Evolutionary conservation across 257 asterid species (phyloP), one percentile per base, ranked within the genome.

Genomic region (Solanum megistacrolobum): DNA sequence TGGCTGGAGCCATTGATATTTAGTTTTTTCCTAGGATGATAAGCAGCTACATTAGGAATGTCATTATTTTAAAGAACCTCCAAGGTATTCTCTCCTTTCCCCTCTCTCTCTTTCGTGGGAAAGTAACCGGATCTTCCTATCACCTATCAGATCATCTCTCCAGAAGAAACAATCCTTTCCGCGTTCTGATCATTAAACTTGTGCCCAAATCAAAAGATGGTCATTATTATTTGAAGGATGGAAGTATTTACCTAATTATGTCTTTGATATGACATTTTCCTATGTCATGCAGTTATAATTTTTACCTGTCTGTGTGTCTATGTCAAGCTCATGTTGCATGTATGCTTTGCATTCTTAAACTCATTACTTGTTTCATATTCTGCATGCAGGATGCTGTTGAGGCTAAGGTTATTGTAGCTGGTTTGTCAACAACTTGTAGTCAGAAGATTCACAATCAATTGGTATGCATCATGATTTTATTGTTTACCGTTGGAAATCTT

Each of bases 381-480:
- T 48, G 71, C 65, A 25, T 27, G 88, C 96, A 97, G 99, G 99
- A 94, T 91, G 90, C 92, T 38, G 91, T 97, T 86, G 96, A 95
- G n/a, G 96, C 94, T 88, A 92, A 90, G 92, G 72, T 96, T 88
- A 83, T 97, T 58, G 95, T 97, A 38, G 98, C 99, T 83, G 99
- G 98, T 89, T 91, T 93, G 88, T 97, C 99, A 86, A 94, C 95
- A 90, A 94, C 99, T 38, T 97, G 99, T 87, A 97, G 99, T 92
- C 99, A 97, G 98, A 97, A 97, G 95, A 96, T 97, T 93, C 99
- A 97, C 90, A 97, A 97, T 88, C 99, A 97, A 91, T 89, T 97
- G 99, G 99, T 96, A 95, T 76, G 86, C 85, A 66, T 35, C n/a
- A 11, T 78, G 20, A 34, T 32, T 12, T 43, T 48, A 68, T 41